Base-by-base conservation (phyloP, 331 rosid genomes). In the Erythrophleum ivorense region DNA sequence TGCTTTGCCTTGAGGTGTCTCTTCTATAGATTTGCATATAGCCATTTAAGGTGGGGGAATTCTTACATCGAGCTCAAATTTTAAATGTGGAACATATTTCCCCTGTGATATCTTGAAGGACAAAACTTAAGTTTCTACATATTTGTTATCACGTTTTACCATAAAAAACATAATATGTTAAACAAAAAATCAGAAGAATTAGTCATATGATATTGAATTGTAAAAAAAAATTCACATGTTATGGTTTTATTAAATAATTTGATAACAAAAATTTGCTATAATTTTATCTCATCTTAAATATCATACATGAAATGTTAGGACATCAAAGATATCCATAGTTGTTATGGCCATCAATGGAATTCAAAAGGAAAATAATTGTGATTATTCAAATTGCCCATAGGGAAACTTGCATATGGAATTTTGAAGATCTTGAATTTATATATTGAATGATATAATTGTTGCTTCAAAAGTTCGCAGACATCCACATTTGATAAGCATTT, bases 401-500 rank as follows among this genome's bases (percentile, higher is more conserved):
- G 74, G 12, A 24, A 24, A 71, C 21, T 48, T 21, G 74, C 36
- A 68, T 5, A 10, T 68, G 54, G 74, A 7, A 16, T 12, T 70
- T 8, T 21, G 29, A 29, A 12, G 45, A 15, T 7, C 31, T 62
- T 63, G 53, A 60, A 74, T 49, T 73, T 21, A 60, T 68, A 82
- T 59, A 74, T 68, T 40, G 77, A 76, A 79, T 34, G 45, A 13
- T 75, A 48, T 41, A 76, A 57, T 24, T 53, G 40, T 75, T 36
- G 36, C 54, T 54, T 12, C 31, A 33, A 33, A 74, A n/a, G 38
- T 73, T 66, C 58, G 43, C 9, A 50, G 63, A 36, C 82, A 54
- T 45, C 75, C 78, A 82, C 59, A 48, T 69, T 43, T 69, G 38
- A 80, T 18, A 67, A 36, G 59, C 16, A 76, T 31, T 63, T 63